Base-by-base conservation (phyloP, 2,329 filamentous ascomycete genomes). In the Venturia carpophila region DNA sequence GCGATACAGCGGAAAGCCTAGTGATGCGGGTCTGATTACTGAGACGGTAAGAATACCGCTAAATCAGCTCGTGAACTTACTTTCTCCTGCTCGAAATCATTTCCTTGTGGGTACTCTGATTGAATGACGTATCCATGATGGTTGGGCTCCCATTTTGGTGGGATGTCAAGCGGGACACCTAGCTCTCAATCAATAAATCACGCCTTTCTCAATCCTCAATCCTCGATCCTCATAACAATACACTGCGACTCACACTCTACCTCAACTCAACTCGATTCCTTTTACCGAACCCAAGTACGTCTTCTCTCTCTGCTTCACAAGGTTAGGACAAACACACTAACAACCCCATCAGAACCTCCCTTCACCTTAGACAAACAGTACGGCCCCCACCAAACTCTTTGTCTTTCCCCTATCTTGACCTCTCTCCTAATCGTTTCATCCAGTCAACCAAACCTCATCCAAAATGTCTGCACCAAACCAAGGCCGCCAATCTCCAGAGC, bases 401-500 rank as follows among this genome's bases (percentile, higher is more conserved):
- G n/a, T 24, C 62, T n/a, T 6, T n/a, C 62, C 15, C 37, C 15
- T 47, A 34, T 24, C 43, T 42, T 37, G 13, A 11, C 5, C 3
- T 27, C 1, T n/a, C 11, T 37, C 43, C 47, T 27, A 66, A 34
- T 67, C 13, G 30, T 63, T 66, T 41, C 49, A 67, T 69, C 70
- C 68, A 75, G 71, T 62, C 30, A 62, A 2, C 15, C 10, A 41
- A 4, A 41, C 56, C 67, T 70, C 69, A 67, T 67, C 69, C 74
- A 86, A 69, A 72, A 91, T 91, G 88, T 87, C 89, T 71, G 81
- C 83, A 65, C 82, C 79, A 69, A 78, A 80, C 72, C 77, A 83
- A 76, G 89, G 90, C 75, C 87, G 87, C 73, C 84, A 96, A 78
- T 96, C 91, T 41, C 92, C 91, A 68, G 79, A 86, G 63, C 89